These are phyloP conservation scores for Alternaria sp. DNA, from an alignment of 2,329 filamentous ascomycete genomes.

Conservation along the genomic window DNA sequence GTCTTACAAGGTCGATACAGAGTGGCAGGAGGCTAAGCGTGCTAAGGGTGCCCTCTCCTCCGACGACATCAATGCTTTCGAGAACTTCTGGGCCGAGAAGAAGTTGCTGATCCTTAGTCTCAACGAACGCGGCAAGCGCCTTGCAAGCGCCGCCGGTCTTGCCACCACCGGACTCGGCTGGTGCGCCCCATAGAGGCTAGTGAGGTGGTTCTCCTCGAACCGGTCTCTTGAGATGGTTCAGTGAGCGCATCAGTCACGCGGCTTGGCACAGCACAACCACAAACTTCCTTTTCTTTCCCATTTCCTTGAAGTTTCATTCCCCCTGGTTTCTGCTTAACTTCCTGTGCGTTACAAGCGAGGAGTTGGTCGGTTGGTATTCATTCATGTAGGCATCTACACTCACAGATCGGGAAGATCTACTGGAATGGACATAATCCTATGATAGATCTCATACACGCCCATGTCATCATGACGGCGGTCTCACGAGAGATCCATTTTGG, in stretches of 20 bases:
- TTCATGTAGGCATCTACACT: constrained; percentile 25
- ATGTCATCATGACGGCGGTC: constrained; percentile 2
- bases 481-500: constrained; percentile 2
- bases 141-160: constrained; percentile 36
- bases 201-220: constrained; percentile 29
- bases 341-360: constrained; percentile 30
- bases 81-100: constrained; percentile 51
- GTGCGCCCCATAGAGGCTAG: constrained; percentile 45
- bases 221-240: constrained; percentile 16
- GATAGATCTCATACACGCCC: constrained; percentile 5
- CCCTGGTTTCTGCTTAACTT: constrained; percentile 3
- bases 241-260: constrained; percentile 12
- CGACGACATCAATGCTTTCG: constrained; percentile 45
- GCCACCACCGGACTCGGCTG: constrained; percentile 45
- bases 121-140: constrained; percentile 40
- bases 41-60: constrained; percentile 32
- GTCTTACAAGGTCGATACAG: constrained; percentile 44
- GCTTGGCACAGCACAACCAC: background rate
- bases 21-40: constrained; percentile 45
- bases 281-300: constrained; percentile 7
- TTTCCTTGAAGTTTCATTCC: constrained; percentile 15
- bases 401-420: constrained; percentile 22
- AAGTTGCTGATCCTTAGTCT: constrained; percentile 44
- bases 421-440: constrained; percentile 17
- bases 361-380: constrained; percentile 32